Base-by-base conservation (phyloP, 148 eudicot genomes). In the Camellia sinensis region DNA sequence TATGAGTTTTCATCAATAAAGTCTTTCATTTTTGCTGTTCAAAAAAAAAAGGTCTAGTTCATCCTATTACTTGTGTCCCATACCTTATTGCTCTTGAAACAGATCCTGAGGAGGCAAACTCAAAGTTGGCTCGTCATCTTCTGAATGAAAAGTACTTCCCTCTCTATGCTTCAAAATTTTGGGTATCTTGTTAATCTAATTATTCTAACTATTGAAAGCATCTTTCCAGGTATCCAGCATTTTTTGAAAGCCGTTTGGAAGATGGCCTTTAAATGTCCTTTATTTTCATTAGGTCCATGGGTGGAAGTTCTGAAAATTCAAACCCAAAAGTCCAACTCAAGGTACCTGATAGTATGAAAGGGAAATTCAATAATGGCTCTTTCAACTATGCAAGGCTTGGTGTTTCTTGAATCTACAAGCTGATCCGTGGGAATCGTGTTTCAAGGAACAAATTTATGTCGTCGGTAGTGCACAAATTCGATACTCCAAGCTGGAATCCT, bases 51-150 rank as follows among this genome's bases (percentile, higher is more conserved):
- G 99, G 99, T 80, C 95, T 96, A 75, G 98, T 96, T 67, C 99
- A 96, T 88, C 99, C 99, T 63, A 93, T 93, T 73, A 96, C 99
- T 46, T 96, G 99, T 85, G 97, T 96, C n/a, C 98, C 99, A 48
- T 88, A 82, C 86, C 95, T 96, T 77, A 92, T 96, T 81, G 99
- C 99, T 54, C 90, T 96, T 80, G 99, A 93, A 88, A 96, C 99
- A 73, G 99, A 93, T 87, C 93, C 95, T 17, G 87, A 85, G 77
- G 99, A 93, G 83, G 89, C 76, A 52, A 96, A 92, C 84, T 89
- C 94, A 48, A 96, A 93, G 88, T 80, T 93, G 91, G 92, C 98
- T 63, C 98, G 93, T 91, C 98, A 91, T 90, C 87, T 96, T 80
- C 86, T 96, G 86, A 93, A 92, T 86, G 99, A 96, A 70, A 93